Evolutionary conservation across 768 basidiomycete species (phyloP), one percentile per base, ranked within the genome.

Genomic region (Termitomyces sp.): DNA sequence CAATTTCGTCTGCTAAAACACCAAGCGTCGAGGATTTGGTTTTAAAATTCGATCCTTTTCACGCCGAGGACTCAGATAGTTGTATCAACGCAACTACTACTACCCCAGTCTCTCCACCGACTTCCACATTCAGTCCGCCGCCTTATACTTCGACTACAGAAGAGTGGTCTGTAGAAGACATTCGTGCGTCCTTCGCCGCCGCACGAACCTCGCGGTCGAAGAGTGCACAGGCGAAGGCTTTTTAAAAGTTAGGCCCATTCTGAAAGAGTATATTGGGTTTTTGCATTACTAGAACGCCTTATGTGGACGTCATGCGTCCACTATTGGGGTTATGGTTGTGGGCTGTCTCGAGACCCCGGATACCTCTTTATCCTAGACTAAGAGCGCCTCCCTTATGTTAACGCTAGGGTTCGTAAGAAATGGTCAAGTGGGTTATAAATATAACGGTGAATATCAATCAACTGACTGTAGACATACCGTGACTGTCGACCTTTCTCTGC

Each of bases 391-490:
- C 19, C 21, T 42, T 11, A 10, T 7, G 21, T 43, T 43, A 12
- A 17, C 10, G 31, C 30, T 19, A 31, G 28, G 15, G 26, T 46
- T 46, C 40, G 40, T 41, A 41, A 19, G 14, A 41, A 8, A 19
- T 40, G 6, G 76, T 78, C 45, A 78, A 75, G 17, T 66, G 70
- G n/a, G 73, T 68, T 57, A 78, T 73, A 47, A 76, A 64, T 33
- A 10, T 10, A 33, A 33, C 10, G 3, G 52, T 63, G 9, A 33
- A 33, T 10, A 43, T 66, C 67, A 2, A 63, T 66, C 67, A 2
- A 63, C 59, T 14, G 45, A 66, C 42, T 70, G 70, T 2, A 64
- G 52, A 6, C 12, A 9, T 37, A 14, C 5, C 10, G 33, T 76
- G 23, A 23, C 23, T 23, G 52, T 80, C 75, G 8, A 71, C 55